Evolutionary conservation across 2,329 filamentous ascomycete genomes (phyloP).

Genomic region (Diaporthe ampelina): DNA sequence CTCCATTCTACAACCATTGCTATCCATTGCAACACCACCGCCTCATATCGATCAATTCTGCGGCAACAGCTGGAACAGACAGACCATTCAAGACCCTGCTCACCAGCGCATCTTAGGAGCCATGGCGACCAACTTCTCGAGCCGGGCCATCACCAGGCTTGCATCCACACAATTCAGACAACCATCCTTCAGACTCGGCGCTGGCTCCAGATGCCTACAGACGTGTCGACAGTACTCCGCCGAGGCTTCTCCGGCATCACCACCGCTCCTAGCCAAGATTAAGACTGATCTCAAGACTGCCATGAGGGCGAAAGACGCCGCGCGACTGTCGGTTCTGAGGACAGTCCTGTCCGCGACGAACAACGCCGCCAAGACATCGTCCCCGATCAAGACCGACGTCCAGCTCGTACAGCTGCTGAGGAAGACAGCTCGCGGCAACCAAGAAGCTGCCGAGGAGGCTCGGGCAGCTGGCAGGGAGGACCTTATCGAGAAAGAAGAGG

Average conservation of each 20-base stretch:
- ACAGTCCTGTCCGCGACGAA: constrained; percentile 77
- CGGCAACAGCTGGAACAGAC: background rate
- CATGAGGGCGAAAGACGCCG: constrained; percentile 75
- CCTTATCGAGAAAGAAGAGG: constrained; percentile 77
- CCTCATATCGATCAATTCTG: background rate
- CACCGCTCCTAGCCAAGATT: constrained; percentile 64
- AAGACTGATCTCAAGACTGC: constrained; percentile 74
- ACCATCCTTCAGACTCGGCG: constrained; percentile 30
- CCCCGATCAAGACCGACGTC: constrained; percentile 78
- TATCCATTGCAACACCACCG: too few species aligned
- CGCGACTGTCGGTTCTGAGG: constrained; percentile 78
- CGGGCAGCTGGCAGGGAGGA: constrained; percentile 74
- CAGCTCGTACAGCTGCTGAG: constrained; percentile 77
- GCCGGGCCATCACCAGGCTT: constrained; percentile 33
- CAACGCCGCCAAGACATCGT: constrained; percentile 77
- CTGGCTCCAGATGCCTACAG: constrained; percentile 41
- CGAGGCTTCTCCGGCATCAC: constrained; percentile 52
- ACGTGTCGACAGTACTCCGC: constrained; percentile 50
- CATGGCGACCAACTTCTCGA: constrained; percentile 38
- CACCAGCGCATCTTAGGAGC: background rate
- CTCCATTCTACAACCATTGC: background rate
- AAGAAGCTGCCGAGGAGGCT: constrained; percentile 75
- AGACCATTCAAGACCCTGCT: background rate
- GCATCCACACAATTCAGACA: constrained; percentile 29
- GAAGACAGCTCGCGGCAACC: constrained; percentile 70